phyloP scores from a whole-genome alignment of 2,329 filamentous ascomycete genomes.

The Stromatinia cepivora region DNA sequence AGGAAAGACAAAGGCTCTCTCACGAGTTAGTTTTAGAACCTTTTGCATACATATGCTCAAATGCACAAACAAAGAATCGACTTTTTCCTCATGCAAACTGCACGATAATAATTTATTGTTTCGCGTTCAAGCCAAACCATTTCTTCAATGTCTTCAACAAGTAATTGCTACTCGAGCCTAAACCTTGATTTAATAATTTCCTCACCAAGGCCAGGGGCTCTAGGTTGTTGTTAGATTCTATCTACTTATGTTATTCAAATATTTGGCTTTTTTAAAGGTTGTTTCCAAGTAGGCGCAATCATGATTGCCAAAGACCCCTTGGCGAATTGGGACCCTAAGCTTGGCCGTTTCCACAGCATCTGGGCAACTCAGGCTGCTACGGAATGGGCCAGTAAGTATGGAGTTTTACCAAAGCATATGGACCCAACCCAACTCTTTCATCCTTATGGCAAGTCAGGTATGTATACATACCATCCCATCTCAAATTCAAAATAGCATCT shows the following conservation, averaged over 20 bases:
- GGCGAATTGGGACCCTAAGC: not conserved
- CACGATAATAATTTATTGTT: not conserved
- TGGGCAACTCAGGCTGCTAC: slow-evolving; percentile 10
- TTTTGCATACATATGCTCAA: not conserved
- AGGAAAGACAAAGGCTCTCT: not conserved
- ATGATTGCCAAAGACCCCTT: not conserved
- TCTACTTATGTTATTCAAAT: not conserved
- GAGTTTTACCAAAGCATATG: not conserved
- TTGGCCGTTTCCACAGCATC: slow-evolving; percentile 13
- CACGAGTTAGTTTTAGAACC: too few species aligned
- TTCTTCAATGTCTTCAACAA: too few species aligned
- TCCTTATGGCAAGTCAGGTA: slow-evolving; percentile 10
- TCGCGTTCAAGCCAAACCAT: not conserved
- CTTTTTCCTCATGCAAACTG: not conserved
- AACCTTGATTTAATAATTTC: not conserved
- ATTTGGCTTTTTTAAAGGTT: not conserved
- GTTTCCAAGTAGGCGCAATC: not conserved
- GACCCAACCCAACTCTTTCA: slow-evolving; percentile 1
- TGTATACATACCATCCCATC: not conserved
- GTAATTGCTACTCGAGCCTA: not conserved
- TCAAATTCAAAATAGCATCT: not conserved
- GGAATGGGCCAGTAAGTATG: not conserved
- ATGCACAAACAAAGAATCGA: not conserved
- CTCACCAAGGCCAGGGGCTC: not conserved
- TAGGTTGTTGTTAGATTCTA: not conserved